Evolutionary conservation across 306 rosid species (phyloP).

Genomic region (Bauhinia variegata): DNA sequence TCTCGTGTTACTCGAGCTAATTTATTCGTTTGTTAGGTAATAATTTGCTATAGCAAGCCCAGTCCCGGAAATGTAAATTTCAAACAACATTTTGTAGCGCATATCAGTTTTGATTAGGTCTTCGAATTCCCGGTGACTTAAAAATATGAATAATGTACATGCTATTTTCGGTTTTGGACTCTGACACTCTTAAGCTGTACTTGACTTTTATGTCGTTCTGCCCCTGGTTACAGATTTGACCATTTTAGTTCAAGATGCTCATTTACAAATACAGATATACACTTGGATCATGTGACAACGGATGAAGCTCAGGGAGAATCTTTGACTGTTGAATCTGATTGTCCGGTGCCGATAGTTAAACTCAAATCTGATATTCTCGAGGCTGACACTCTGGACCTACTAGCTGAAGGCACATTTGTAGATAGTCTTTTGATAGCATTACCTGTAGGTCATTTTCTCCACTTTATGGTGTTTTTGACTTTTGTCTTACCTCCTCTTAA

Average conservation of each 20-base stretch:
- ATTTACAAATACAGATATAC: conserved; percentile 63
- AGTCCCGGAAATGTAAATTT: no score
- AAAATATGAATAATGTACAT: no score
- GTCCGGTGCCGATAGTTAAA: conserved; percentile 61
- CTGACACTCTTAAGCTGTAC: no score
- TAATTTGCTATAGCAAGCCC: no score
- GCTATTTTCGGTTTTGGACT: no score
- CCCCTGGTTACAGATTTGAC: conserved; percentile 55
- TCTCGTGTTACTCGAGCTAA: no score
- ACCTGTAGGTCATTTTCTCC: conserved; percentile 60
- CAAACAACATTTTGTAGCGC: no score
- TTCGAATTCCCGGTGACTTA: no score
- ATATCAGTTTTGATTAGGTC: no score
- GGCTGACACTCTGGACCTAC: conserved; percentile 65
- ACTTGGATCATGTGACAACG: conserved; percentile 47
- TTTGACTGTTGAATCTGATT: conserved; percentile 53
- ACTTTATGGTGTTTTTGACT: conserved; percentile 11
- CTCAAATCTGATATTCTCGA: conserved; percentile 65
- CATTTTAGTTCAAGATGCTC: conserved; percentile 68
- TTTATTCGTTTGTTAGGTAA: no score
- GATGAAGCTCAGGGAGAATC: conserved; percentile 54
- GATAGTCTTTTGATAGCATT: conserved; percentile 76
- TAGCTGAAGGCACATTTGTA: conserved; percentile 65
- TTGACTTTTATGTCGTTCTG: neutral
- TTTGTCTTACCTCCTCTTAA: conserved; percentile 32